A percentile compares a stretch with the other conserved stretches of the same genome.
Conservation (phyloP, 345 rosid species). For the Brassica carinata region DNA sequence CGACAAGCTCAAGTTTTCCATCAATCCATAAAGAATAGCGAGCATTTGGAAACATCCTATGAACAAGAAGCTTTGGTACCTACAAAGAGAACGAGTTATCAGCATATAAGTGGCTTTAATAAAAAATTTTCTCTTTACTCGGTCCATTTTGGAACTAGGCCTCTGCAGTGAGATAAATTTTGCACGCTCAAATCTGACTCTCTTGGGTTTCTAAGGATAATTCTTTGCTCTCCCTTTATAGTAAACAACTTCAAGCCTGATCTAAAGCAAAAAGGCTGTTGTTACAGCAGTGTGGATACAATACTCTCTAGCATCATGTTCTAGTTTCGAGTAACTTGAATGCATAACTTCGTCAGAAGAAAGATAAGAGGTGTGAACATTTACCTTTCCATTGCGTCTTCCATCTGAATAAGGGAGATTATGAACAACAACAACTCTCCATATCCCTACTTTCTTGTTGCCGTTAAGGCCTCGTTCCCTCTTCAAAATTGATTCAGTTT, state of each 20-base stretch:
- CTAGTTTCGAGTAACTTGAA: neutral
- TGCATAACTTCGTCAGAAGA: neutral
- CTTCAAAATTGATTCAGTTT: constrained; percentile 83
- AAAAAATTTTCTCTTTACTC: neutral
- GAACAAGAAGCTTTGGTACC: constrained; percentile 51
- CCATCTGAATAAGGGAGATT: constrained; percentile 89
- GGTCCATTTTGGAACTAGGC: neutral
- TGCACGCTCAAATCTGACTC: neutral
- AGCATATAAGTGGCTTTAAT: neutral
- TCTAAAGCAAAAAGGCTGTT: neutral
- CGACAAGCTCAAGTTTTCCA: constrained; percentile 95
- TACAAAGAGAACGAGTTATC: constrained; percentile 11
- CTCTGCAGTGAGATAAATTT: neutral
- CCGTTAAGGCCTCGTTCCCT: constrained; percentile 54
- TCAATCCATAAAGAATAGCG: constrained; percentile 96
- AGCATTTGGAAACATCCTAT: constrained; percentile 91
- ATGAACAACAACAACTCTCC: constrained; percentile 87
- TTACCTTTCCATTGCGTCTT: constrained; percentile 95
- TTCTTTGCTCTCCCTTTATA: neutral
- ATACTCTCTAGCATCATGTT: constrained; percentile 11
- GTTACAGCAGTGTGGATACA: constrained; percentile 11
- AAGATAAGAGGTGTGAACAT: constrained; percentile 13
- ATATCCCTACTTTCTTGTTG: constrained; percentile 70
- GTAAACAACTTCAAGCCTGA: neutral
- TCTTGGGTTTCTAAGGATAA: neutral